These are phyloP conservation scores for Thalassiosira pacifica DNA, from an alignment of 352 stramenopile species.

Conservation along the genomic window DNA sequence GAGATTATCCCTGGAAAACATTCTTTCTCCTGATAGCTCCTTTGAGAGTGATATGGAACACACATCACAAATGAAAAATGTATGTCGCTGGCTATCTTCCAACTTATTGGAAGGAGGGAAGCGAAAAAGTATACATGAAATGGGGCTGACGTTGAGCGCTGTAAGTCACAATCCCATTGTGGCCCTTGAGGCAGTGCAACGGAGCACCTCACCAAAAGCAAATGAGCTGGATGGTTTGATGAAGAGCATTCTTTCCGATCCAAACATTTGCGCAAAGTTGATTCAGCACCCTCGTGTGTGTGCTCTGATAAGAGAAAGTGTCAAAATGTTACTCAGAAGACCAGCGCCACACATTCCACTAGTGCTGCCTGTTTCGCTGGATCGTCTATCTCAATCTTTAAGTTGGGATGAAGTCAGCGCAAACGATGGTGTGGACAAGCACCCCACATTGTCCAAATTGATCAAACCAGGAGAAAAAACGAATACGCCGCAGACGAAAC, in stretches of 20 bases:
- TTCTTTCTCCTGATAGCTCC: neutral
- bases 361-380: constrained; percentile 55
- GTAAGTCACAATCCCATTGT: constrained; percentile 19
- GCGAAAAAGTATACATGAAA: constrained; percentile 21
- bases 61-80: no score
- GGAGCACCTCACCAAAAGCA: neutral
- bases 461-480: no score
- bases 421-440: neutral
- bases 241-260: constrained; percentile 36
- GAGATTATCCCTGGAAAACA: neutral
- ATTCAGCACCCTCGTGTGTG: constrained; percentile 10
- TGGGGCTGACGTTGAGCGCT: constrained; percentile 11
- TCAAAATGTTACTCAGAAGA: constrained; percentile 38
- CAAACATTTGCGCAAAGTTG: constrained; percentile 26
- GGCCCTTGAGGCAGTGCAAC: constrained; percentile 17
- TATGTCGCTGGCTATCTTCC: constrained; percentile 17
- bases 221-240: constrained; percentile 35
- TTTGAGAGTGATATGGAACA: constrained; percentile 4
- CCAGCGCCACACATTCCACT: constrained; percentile 48
- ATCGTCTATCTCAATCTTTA: constrained; percentile 35
- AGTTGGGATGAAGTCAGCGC: constrained; percentile 12
- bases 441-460: no score
- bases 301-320: constrained; percentile 35
- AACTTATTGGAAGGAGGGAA: constrained; percentile 8
- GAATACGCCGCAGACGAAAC: no score